Percentiles rank a stretch among this genome's conserved stretches.
Evolutionary conservation across 371 early-diverging fungal genomes (phyloP).

Genomic region (Syncephalastrum racemosum): DNA sequence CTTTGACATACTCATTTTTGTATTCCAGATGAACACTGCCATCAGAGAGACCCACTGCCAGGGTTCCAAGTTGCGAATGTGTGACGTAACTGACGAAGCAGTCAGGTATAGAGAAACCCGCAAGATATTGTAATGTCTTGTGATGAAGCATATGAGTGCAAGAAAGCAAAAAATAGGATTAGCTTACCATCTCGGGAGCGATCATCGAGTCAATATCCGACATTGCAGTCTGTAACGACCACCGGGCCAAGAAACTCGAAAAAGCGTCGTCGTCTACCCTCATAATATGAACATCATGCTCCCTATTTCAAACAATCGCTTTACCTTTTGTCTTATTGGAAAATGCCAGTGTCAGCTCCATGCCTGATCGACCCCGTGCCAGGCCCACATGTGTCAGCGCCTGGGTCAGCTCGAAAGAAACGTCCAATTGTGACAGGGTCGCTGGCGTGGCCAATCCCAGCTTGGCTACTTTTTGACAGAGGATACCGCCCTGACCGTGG

Average conservation of each 20-base stretch:
- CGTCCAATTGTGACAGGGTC: constrained; percentile 6
- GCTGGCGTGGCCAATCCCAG: constrained; percentile 11
- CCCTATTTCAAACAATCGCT: neutral
- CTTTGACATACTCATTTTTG: constrained; percentile 10
- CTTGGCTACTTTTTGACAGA: constrained; percentile 20
- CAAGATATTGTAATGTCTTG: constrained; percentile 10
- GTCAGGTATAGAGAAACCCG: constrained; percentile 20
- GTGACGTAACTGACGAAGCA: constrained; percentile 33
- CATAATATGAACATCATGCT: neutral
- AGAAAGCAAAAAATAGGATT: neutral
- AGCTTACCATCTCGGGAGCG: neutral
- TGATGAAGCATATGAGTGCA: neutral
- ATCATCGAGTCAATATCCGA: too few species aligned
- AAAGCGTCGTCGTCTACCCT: neutral
- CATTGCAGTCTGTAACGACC: constrained; percentile 11
- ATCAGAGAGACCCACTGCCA: constrained; percentile 43
- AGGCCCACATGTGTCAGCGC: constrained; percentile 18
- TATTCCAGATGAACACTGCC: constrained; percentile 39
- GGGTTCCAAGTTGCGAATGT: constrained; percentile 10
- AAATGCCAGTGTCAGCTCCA: constrained; percentile 16
- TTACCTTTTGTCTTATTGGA: constrained; percentile 4
- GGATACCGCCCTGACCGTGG: constrained; percentile 16
- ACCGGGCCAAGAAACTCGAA: constrained; percentile 11
- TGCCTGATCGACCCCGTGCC: neutral
- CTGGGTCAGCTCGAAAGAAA: constrained; percentile 5